phyloP scores from a whole-genome alignment of 805 yeast species.

The Hanseniaspora vineae region DNA sequence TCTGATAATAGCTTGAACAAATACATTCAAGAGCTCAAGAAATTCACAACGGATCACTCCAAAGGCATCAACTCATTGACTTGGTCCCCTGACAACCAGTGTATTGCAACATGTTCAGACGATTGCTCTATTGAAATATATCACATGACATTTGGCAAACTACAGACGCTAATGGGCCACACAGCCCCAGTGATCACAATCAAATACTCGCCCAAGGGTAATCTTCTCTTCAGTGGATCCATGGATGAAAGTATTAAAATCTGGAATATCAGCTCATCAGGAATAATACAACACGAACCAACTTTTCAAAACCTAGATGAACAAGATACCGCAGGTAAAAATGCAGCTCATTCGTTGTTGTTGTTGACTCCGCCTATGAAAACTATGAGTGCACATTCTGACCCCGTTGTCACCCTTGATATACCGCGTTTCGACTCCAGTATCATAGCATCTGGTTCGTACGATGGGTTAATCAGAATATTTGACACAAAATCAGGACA shows the following conservation, averaged over 20 bases:
- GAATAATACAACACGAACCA: slow-evolving; percentile 2
- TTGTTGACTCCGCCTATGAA: slow-evolving; percentile 49
- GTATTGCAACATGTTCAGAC: slow-evolving; percentile 76
- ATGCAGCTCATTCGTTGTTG: neutral
- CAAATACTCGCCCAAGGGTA: slow-evolving; percentile 60
- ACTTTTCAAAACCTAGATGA: neutral
- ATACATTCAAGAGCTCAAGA: neutral
- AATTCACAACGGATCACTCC: slow-evolving; percentile 39
- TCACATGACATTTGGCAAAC: slow-evolving; percentile 35
- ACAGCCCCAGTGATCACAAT: slow-evolving; percentile 74
- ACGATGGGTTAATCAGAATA: slow-evolving; percentile 80
- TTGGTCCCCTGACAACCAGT: slow-evolving; percentile 63
- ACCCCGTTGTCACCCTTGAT: slow-evolving; percentile 69
- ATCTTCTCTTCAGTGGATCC: slow-evolving; percentile 66
- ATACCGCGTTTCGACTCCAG: slow-evolving; percentile 70
- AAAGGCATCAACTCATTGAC: slow-evolving; percentile 62
- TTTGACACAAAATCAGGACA: slow-evolving; percentile 86
- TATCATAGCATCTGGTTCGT: slow-evolving; percentile 67
- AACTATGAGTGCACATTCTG: slow-evolving; percentile 85
- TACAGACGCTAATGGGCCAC: slow-evolving; percentile 51
- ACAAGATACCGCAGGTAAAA: too few species aligned
- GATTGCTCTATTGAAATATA: slow-evolving; percentile 71
- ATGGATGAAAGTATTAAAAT: slow-evolving; percentile 83
- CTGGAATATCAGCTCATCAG: slow-evolving; percentile 59
- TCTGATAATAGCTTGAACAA: neutral